Base-by-base conservation (phyloP, 768 basidiomycete species). In the Boletus pseudo-olivaceus region DNA sequence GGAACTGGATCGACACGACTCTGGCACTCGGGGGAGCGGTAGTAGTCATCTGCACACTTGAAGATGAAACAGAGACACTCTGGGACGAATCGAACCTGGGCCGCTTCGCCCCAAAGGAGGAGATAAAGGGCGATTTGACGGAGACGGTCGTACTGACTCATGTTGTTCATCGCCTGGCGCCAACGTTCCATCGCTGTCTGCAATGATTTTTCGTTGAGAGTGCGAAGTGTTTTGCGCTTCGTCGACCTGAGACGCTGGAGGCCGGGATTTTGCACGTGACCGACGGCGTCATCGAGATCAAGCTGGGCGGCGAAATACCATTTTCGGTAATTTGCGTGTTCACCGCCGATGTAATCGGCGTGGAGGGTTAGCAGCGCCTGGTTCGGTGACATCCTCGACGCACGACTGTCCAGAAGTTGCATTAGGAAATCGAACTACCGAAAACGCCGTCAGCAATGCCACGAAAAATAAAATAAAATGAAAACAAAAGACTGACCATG, bases 231-330 rank as follows among this genome's bases (percentile, higher is more conserved):
- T 1, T 78, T 79, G 37, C 80, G 78, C 60, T 77, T 82, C 54
- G 85, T 84, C 4, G 90, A 90, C 54, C 83, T 82, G n/a, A 96
- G 80, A 10, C 92, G 87, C 46, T 82, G 82, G 5, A 97, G 76
- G 53, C 95, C 95, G 0, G 93, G 92, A 69, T 97, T 98, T 67
- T 97, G 93, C 7, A 82, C 81, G 55, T 89, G 84, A 29, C 96
- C 97, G 49, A 98, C 87, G 45, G 94, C 96, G 62, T 99, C 97
- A 70, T 99, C 97, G 40, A 98, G 87, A 71, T 98, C 96, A 55
- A 99, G 85, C 71, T 99, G 97, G 19, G 96, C 94, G 29, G 96
- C 97, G 71, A 98, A 99, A 76, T 99, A 99, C 97, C 97, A 98
- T 75, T 98, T 98, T 57, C 97, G 90, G 75, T 98, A 98, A 76